phyloP scores from a whole-genome alignment of 75 land plant genomes.

The Ceratopteris richardii region DNA sequence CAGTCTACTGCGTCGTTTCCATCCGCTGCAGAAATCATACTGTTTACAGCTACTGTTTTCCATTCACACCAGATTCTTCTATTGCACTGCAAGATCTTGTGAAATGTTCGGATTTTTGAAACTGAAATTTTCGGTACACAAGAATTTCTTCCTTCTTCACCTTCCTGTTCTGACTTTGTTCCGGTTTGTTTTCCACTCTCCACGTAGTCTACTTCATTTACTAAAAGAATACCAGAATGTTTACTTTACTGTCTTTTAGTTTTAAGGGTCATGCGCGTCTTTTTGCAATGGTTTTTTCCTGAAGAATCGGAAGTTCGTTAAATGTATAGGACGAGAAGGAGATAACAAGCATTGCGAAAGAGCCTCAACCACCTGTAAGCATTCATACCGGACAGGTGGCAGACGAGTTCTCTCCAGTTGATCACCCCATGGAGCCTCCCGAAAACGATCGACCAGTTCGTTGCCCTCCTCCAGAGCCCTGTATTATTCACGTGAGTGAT shows the following conservation, averaged over 20 bases:
- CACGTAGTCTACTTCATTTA: not conserved
- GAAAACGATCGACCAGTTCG: slow-evolving; percentile 68
- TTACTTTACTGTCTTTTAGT: not conserved
- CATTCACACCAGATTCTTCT: too few species aligned
- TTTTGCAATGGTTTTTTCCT: not conserved
- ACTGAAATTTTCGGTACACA: not conserved
- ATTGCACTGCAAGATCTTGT: too few species aligned
- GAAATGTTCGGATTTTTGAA: slow-evolving; percentile 6
- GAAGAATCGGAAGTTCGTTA: not conserved
- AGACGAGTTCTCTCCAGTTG: slow-evolving; percentile 66
- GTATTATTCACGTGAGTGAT: slow-evolving; percentile 73
- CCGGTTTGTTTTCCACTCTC: not conserved
- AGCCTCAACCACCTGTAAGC: slow-evolving; percentile 3
- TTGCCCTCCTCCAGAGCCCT: slow-evolving; percentile 89
- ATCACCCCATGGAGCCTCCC: slow-evolving; percentile 77
- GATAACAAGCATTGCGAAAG: slow-evolving; percentile 17
- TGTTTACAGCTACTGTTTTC: too few species aligned
- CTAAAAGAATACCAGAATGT: not conserved
- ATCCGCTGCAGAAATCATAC: too few species aligned
- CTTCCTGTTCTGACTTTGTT: not conserved
- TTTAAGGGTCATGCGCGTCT: not conserved
- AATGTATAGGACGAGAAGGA: slow-evolving; percentile 33
- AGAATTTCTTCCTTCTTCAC: not conserved
- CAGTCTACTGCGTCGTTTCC: not conserved
- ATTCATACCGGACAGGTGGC: slow-evolving; percentile 49